Conservation (phyloP, 192 early-diverging fungal species). For the Coemansia sp. region DNA sequence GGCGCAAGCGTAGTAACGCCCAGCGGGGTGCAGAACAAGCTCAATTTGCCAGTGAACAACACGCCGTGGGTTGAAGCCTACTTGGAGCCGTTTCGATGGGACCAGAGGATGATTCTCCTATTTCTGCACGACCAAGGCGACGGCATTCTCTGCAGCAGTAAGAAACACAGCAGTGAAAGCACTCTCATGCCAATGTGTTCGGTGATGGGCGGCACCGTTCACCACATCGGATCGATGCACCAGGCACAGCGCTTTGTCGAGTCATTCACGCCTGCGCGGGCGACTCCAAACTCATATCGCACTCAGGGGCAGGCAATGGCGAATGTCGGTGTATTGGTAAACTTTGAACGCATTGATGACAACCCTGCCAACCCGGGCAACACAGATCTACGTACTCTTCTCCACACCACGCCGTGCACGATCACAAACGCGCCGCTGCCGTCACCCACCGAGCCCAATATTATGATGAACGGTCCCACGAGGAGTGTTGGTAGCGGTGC, state of each 20-base stretch:
- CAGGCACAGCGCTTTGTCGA: conserved; percentile 70
- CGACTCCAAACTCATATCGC: conserved; percentile 16
- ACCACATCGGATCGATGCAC: conserved; percentile 55
- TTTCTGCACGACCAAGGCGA: conserved; percentile 57
- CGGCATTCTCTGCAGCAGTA: conserved; percentile 31
- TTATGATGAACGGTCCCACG: conserved; percentile 16
- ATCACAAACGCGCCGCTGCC: conserved; percentile 41
- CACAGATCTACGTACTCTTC: conserved; percentile 37
- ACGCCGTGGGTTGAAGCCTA: conserved; percentile 68
- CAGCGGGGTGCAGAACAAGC: conserved; percentile 55
- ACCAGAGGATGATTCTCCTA: conserved; percentile 72
- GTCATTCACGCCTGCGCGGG: conserved; percentile 40
- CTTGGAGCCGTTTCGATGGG: conserved; percentile 83
- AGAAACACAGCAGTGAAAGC: conserved; percentile 50
- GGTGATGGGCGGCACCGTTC: conserved; percentile 67
- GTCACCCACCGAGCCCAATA: conserved; percentile 31
- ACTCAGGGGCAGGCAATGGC: conserved; percentile 24
- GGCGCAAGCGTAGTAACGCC: conserved; percentile 60
- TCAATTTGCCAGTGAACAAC: conserved; percentile 64
- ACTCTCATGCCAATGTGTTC: conserved; percentile 66
- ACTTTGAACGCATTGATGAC: conserved; percentile 64
- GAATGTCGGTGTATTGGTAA: conserved; percentile 60
- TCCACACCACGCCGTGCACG: conserved; percentile 36
- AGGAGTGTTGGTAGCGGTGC: neutral
- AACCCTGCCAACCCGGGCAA: conserved; percentile 42